phyloP scores from a whole-genome alignment of 768 basidiomycete genomes.

The Amanita pallidorosea region DNA sequence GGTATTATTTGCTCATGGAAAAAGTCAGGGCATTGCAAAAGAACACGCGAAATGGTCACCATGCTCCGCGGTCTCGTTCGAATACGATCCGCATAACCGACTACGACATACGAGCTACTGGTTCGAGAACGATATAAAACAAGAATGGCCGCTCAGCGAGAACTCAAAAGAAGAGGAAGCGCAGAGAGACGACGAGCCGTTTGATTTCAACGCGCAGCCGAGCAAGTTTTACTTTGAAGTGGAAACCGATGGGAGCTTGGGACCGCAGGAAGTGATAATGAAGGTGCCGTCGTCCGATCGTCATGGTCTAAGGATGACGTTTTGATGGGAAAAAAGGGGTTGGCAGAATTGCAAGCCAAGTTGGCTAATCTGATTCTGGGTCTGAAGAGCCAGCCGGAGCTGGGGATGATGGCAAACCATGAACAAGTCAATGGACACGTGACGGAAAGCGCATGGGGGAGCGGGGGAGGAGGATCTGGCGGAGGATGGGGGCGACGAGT shows the following conservation, averaged over 20 bases:
- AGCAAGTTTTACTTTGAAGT: slow-evolving; percentile 90
- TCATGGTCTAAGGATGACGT: neutral
- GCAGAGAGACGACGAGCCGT: slow-evolving; percentile 69
- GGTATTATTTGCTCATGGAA: neutral
- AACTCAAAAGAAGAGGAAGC: slow-evolving; percentile 82
- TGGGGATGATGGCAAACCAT: slow-evolving; percentile 37
- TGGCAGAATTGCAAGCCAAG: slow-evolving; percentile 71
- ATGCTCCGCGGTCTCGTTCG: slow-evolving; percentile 87
- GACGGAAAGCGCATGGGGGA: slow-evolving; percentile 11
- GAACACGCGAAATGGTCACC: slow-evolving; percentile 99
- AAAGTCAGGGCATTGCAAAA: slow-evolving; percentile 81
- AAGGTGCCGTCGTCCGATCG: slow-evolving; percentile 37
- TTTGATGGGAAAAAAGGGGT: slow-evolving; percentile 34
- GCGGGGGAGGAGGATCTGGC: slow-evolving; percentile 14
- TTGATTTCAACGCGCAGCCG: slow-evolving; percentile 84
- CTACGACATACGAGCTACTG: slow-evolving; percentile 93
- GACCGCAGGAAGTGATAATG: slow-evolving; percentile 82
- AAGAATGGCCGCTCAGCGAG: slow-evolving; percentile 86
- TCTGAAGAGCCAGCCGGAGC: slow-evolving; percentile 52
- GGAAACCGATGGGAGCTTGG: slow-evolving; percentile 86
- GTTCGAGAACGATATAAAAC: slow-evolving; percentile 73
- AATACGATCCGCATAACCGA: slow-evolving; percentile 98
- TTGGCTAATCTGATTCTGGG: slow-evolving; percentile 71
- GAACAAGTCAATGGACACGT: slow-evolving; percentile 24
- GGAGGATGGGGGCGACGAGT: slow-evolving; percentile 9